phyloP scores from a whole-genome alignment of 2,329 filamentous ascomycete genomes.

The Capronia epimyces region DNA sequence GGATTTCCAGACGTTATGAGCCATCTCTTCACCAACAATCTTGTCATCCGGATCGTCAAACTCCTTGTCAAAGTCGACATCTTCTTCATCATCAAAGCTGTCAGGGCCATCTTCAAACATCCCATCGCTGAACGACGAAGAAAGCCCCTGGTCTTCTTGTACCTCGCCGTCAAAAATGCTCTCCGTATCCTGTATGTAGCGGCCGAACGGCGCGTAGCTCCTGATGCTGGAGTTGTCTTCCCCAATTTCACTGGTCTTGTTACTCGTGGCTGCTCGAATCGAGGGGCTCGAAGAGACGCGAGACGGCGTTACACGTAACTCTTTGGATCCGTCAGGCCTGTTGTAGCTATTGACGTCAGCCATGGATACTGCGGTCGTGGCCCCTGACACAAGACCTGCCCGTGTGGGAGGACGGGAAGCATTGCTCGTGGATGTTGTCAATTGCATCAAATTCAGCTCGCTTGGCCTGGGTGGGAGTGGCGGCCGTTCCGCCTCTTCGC shows the following conservation, averaged over 20 bases:
- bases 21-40: slow-evolving; percentile 59
- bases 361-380: slow-evolving; percentile 79
- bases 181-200: slow-evolving; percentile 66
- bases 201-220: slow-evolving; percentile 49
- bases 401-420: slow-evolving; percentile 34
- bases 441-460: slow-evolving; percentile 31
- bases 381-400: slow-evolving; percentile 50
- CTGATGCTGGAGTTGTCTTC: slow-evolving; percentile 47
- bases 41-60: slow-evolving; percentile 55
- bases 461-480: slow-evolving; percentile 45
- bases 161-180: slow-evolving; percentile 72
- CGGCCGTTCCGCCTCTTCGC: slow-evolving; percentile 37
- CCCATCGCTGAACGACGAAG: slow-evolving; percentile 36
- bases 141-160: slow-evolving; percentile 25
- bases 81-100: slow-evolving; percentile 42
- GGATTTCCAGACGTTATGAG: slow-evolving; percentile 73
- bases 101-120: slow-evolving; percentile 25
- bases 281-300: slow-evolving; percentile 31
- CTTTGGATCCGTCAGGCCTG: slow-evolving; percentile 63
- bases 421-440: slow-evolving; percentile 19
- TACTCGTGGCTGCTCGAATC: slow-evolving; percentile 38
- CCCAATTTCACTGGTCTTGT: slow-evolving; percentile 46
- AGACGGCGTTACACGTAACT: slow-evolving; percentile 52
- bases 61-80: slow-evolving; percentile 66
- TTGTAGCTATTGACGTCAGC: slow-evolving; percentile 73